Evolutionary conservation across 208 protist genomes (phyloP).

Genomic region (Trypanosoma lewisi): DNA sequence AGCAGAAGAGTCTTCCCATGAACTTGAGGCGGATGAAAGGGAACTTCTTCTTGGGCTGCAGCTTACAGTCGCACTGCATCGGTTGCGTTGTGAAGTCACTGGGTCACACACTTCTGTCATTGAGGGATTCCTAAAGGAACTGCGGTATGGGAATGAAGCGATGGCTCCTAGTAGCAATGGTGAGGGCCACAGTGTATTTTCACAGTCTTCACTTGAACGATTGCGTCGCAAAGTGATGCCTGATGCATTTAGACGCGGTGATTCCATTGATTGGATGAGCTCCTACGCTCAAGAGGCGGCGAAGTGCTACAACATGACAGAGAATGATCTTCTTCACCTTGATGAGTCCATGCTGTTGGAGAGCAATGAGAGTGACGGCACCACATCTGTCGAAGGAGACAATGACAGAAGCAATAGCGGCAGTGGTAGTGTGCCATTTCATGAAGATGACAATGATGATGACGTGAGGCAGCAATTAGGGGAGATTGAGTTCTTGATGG

Average conservation of each 20-base stretch:
- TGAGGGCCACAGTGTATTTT: neutral
- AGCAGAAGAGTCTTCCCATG: neutral
- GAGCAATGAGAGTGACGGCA: neutral
- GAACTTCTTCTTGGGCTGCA: slow-evolving; percentile 25
- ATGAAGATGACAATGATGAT: neutral
- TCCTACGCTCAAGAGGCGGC: slow-evolving; percentile 35
- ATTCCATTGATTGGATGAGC: slow-evolving; percentile 37
- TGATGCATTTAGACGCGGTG: slow-evolving; percentile 11
- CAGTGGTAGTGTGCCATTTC: neutral
- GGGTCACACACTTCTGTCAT: slow-evolving; percentile 6
- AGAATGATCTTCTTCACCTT: slow-evolving; percentile 21
- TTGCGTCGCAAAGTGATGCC: slow-evolving; percentile 24
- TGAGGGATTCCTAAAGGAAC: slow-evolving; percentile 14
- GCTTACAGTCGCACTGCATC: slow-evolving; percentile 24
- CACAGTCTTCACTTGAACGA: neutral
- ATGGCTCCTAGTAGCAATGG: neutral
- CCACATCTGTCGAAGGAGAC: neutral
- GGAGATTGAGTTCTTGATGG: slow-evolving; percentile 14
- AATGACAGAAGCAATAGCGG: neutral
- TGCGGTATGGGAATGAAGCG: neutral
- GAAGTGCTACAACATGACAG: slow-evolving; percentile 16
- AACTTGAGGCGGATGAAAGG: slow-evolving; percentile 9
- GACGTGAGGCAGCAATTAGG: neutral
- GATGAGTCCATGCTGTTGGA: slow-evolving; percentile 16
- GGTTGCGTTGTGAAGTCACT: slow-evolving; percentile 10